Conservation (phyloP, 2,329 filamentous ascomycete species). For the Fusarium napiforme region DNA sequence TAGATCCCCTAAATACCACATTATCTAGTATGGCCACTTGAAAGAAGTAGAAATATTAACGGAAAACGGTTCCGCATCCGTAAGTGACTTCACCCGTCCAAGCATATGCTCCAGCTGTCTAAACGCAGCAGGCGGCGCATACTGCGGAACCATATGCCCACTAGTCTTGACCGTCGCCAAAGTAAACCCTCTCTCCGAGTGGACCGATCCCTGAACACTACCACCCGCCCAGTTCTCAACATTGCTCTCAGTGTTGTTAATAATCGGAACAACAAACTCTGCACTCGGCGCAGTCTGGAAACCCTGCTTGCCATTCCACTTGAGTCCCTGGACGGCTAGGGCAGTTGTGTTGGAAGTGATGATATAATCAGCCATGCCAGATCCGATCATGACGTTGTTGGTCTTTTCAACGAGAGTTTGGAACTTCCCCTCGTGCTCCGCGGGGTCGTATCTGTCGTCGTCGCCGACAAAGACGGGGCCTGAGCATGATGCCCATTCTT, state of each 20-base stretch:
- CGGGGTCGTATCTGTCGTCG: background rate
- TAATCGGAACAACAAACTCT: conserved; percentile 14
- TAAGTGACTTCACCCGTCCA: conserved; percentile 13
- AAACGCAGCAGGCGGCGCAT: conserved; percentile 15
- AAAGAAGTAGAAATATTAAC: conserved; percentile 19
- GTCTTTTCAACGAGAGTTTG: conserved; percentile 11
- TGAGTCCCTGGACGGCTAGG: background rate
- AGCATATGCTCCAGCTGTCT: conserved; percentile 18
- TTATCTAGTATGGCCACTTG: conserved; percentile 14
- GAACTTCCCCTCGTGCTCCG: conserved; percentile 16
- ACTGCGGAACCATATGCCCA: conserved; percentile 24
- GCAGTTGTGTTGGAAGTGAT: conserved; percentile 23
- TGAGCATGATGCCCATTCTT: conserved; percentile 6
- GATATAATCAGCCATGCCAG: conserved; percentile 16
- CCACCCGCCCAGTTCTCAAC: conserved; percentile 23
- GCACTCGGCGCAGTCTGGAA: background rate
- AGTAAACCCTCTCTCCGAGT: conserved; percentile 7
- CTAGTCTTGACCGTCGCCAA: conserved; percentile 18
- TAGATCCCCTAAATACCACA: no score
- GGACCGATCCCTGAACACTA: conserved; percentile 4
- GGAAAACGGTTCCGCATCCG: conserved; percentile 4
- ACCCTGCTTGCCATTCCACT: conserved; percentile 18
- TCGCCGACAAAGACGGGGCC: conserved; percentile 1
- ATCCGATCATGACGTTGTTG: conserved; percentile 17
- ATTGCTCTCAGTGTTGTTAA: conserved; percentile 8